Evolutionary conservation across 2,329 filamentous ascomycete genomes (phyloP), one percentile per base, ranked within the genome.

Genomic region (Calcarisporium arbuscula): DNA sequence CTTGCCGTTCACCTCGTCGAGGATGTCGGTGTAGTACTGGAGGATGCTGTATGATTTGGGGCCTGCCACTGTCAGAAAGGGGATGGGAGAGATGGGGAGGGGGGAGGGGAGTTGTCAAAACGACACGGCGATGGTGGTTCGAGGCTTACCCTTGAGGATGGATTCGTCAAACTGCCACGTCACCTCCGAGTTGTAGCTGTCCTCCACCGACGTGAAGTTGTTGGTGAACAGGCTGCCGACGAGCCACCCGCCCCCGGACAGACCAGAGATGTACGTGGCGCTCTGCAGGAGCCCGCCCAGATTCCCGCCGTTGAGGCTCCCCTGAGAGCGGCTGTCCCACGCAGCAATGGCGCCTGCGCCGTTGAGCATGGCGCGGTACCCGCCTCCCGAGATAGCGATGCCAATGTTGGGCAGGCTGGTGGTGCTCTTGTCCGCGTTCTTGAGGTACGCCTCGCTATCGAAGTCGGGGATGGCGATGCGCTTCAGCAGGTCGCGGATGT

Each of bases 181-280:
- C 16, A 46, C 45, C 4, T 53, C 48, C 16, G 58, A 58, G 39
- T 51, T 52, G 37, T 62, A 44, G 32, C 55, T 56, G 19, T 47
- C 52, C 40, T 62, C 56, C 4, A 65, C 72, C 1, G 80, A 77
- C 8, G 79, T 82, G 54, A 87, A 94, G 63, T 94, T 94, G 68
- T 95, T 95, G 48, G 78, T 66, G 52, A 77, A 89, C 8, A 94
- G 65, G 35, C 82, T 86, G n/a, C 85, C 85, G 5, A 94, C 74
- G 14, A 94, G 67, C 88, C 88, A 94, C 33, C 80, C 77, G 35
- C 87, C 87, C 19, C 88, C 87, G 7, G 85, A 90, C 4, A 94
- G 67, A 8, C 85, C 87, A 3, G 85, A 71, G 10, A 94, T 57
- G 53, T 94, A 95, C 0, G 86, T 94, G 0, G 85, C 62, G 4